Conservation (phyloP, 1,284 basidiomycete genomes). For the Rhodotorula sp. region DNA sequence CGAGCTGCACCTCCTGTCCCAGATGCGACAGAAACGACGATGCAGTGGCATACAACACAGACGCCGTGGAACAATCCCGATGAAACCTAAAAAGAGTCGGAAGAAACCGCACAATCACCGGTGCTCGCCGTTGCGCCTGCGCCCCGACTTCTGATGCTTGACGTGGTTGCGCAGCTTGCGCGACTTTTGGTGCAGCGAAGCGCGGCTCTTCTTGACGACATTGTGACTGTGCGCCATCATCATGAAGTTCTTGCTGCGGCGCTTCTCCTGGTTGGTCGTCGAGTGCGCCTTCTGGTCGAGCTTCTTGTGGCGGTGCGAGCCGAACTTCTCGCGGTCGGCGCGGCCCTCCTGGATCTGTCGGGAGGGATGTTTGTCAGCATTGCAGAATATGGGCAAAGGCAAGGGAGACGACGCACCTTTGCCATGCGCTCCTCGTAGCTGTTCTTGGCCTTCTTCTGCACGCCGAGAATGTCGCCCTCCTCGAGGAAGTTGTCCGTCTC, state of each 20-base stretch:
- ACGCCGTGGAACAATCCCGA: background rate
- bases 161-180: slow-evolving; percentile 33
- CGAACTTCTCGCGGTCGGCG: slow-evolving; percentile 94
- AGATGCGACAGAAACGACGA: too few relatives aligned
- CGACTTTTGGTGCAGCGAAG: slow-evolving; percentile 38
- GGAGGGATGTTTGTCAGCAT: background rate
- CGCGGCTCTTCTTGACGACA: slow-evolving; percentile 26
- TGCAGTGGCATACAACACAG: too few relatives aligned
- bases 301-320: slow-evolving; percentile 58
- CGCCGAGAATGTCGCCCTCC: slow-evolving; percentile 90
- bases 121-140: slow-evolving; percentile 22
- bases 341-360: slow-evolving; percentile 81
- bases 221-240: slow-evolving; percentile 34
- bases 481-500: slow-evolving; percentile 70
- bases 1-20: too few relatives aligned
- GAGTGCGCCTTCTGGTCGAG: slow-evolving; percentile 43
- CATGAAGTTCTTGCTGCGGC: slow-evolving; percentile 50
- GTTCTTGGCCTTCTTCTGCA: slow-evolving; percentile 88
- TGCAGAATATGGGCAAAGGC: background rate
- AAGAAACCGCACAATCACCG: background rate
- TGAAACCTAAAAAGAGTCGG: background rate
- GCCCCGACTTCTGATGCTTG: slow-evolving; percentile 10
- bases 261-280: slow-evolving; percentile 70
- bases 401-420: background rate
- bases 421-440: slow-evolving; percentile 95